Evolutionary conservation across 306 rosid species (phyloP).

Genomic region (Citrullus colocynthis): DNA sequence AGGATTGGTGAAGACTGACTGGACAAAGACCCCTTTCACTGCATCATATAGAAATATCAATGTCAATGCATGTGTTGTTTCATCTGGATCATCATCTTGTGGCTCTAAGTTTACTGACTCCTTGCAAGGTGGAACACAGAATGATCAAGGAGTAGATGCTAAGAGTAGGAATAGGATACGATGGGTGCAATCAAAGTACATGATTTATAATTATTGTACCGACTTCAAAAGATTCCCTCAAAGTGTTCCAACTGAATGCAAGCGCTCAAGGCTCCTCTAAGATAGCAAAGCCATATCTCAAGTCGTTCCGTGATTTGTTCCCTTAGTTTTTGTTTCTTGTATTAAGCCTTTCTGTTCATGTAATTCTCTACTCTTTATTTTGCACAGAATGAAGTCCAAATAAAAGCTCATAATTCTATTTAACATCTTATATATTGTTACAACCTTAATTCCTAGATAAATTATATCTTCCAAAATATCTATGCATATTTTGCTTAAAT

Average conservation of each 20-base stretch:
- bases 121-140: slow-evolving; percentile 1
- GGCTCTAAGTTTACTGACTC: background rate
- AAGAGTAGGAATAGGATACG: slow-evolving; percentile 21
- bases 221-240: slow-evolving; percentile 30
- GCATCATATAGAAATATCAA: slow-evolving; percentile 30
- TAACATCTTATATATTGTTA: too few species aligned
- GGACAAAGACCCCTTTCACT: slow-evolving; percentile 37
- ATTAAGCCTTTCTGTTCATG: too few species aligned
- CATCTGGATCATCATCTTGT: slow-evolving; percentile 7
- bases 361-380: too few species aligned
- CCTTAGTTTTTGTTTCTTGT: too few species aligned
- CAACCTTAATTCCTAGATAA: too few species aligned
- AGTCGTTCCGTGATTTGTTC: too few species aligned
- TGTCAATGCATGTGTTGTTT: slow-evolving; percentile 18
- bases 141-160: slow-evolving; percentile 21
- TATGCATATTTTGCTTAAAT: too few species aligned
- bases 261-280: slow-evolving; percentile 7
- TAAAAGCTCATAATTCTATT: too few species aligned
- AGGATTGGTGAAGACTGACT: slow-evolving; percentile 32
- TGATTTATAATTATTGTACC: slow-evolving; percentile 36
- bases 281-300: background rate
- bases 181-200: slow-evolving; percentile 37
- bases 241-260: slow-evolving; percentile 35
- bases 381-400: too few species aligned
- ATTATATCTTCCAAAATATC: too few species aligned